Evolutionary conservation across 2,329 filamentous ascomycete species (phyloP).

Genomic region (Byssothecium circinans): DNA sequence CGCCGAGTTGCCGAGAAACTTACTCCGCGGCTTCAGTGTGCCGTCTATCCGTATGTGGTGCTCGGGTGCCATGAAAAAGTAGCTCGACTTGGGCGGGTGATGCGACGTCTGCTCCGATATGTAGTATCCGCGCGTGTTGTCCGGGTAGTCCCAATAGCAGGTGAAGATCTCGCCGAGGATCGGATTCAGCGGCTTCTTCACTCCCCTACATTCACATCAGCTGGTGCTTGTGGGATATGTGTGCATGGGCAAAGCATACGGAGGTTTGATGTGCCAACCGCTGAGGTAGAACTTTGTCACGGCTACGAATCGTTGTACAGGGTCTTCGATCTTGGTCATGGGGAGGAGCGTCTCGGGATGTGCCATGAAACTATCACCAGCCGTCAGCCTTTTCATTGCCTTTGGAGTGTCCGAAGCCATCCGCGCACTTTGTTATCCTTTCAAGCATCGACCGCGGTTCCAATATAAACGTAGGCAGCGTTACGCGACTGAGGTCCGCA

Average conservation of each 20-base stretch:
- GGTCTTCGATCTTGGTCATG: constrained; percentile 85
- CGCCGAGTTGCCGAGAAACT: constrained; percentile 94
- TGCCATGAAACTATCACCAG: constrained; percentile 83
- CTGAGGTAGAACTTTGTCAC: constrained; percentile 98
- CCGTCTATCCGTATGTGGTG: constrained; percentile 95
- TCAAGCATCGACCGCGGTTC: constrained; percentile 98
- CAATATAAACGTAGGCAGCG: constrained; percentile 94
- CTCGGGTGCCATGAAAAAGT: constrained; percentile 96
- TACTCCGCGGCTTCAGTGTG: constrained; percentile 90
- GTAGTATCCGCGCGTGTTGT: constrained; percentile 87
- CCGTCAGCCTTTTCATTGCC: constrained; percentile 17
- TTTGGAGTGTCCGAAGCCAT: no score
- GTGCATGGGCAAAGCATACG: constrained; percentile 60
- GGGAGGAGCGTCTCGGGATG: constrained; percentile 93
- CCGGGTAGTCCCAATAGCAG: constrained; percentile 91
- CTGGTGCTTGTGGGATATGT: constrained; percentile 15
- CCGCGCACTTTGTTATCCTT: constrained; percentile 89
- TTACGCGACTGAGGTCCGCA: constrained; percentile 91
- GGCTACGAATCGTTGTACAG: constrained; percentile 83
- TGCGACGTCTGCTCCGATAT: constrained; percentile 97
- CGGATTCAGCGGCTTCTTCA: constrained; percentile 97
- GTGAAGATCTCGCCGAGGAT: constrained; percentile 94
- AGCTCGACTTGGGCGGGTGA: constrained; percentile 97
- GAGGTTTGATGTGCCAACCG: constrained; percentile 97
- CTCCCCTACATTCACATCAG: constrained; percentile 64